Evolutionary conservation across 73 alveolate genomes (phyloP).

Genomic region (Tetrahymena malaccensis): DNA sequence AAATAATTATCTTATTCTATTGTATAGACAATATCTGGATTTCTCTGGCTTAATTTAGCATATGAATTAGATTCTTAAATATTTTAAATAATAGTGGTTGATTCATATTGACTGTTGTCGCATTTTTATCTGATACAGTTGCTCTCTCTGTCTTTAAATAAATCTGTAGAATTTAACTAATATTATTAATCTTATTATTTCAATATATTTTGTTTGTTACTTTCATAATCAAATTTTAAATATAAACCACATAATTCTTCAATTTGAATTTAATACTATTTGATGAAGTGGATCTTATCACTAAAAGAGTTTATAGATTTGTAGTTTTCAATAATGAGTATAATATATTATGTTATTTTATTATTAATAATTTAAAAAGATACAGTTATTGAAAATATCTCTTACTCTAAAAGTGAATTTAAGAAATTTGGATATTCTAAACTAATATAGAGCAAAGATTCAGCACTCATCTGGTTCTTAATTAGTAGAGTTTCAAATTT

Average conservation of each 20-base stretch:
- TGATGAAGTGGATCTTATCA: neutral
- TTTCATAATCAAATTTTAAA: neutral
- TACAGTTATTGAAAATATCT: neutral
- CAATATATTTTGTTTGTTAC: too few species aligned
- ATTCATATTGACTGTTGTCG: neutral
- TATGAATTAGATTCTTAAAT: too few species aligned
- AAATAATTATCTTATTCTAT: neutral
- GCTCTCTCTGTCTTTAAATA: too few species aligned
- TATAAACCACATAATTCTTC: neutral
- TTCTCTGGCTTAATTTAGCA: neutral
- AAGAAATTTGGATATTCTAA: neutral
- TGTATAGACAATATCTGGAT: neutral
- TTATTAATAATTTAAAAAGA: neutral
- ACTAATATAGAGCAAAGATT: neutral
- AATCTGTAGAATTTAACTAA: neutral
- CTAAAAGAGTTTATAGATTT: neutral
- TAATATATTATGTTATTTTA: neutral
- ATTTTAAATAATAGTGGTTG: neutral
- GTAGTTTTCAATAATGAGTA: too few species aligned
- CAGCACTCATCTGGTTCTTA: neutral
- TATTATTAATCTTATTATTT: too few species aligned
- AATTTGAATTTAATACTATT: too few species aligned
- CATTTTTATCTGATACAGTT: neutral
- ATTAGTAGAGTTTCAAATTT: neutral
- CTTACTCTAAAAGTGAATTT: neutral